Percentiles rank a stretch among this genome's conserved stretches.
Conservation (phyloP, 202 grass and related monocot species). For the Eragrostis tef region DNA sequence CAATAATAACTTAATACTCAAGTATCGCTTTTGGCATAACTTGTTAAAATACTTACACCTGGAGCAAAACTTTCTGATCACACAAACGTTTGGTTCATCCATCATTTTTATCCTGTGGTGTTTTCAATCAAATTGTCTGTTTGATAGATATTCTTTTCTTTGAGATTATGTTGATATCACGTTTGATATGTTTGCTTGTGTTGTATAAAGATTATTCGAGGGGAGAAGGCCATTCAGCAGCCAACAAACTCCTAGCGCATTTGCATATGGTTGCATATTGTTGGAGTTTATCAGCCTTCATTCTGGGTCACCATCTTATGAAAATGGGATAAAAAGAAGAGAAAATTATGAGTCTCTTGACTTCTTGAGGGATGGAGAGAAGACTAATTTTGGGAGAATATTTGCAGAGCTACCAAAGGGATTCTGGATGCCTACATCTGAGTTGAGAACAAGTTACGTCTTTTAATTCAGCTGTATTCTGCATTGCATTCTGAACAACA, state of each 20-base stretch:
- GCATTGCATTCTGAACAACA: conserved; percentile 48
- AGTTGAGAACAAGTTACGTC: conserved; percentile 20
- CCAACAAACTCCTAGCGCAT: conserved; percentile 36
- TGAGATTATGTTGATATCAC: neutral
- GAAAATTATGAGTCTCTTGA: conserved; percentile 14
- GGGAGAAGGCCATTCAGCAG: conserved; percentile 57
- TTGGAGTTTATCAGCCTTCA: conserved; percentile 11
- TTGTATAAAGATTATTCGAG: conserved; percentile 53
- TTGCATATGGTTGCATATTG: conserved; percentile 13
- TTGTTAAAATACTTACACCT: conserved; percentile 16
- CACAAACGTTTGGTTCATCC: neutral
- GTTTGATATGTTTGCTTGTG: conserved; percentile 22
- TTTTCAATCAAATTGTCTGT: neutral
- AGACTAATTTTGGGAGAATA: conserved; percentile 31
- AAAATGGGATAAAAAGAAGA: neutral
- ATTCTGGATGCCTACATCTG: conserved; percentile 10
- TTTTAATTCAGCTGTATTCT: conserved; percentile 48
- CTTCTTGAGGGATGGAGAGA: conserved; percentile 26
- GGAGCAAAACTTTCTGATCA: neutral
- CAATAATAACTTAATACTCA: conserved; percentile 7
- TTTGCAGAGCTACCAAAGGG: conserved; percentile 17
- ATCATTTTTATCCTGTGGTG: neutral
- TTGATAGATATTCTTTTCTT: neutral
- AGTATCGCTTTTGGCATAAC: neutral
- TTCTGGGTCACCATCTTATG: conserved; percentile 27